Percentiles rank a stretch among this genome's conserved stretches.
Evolutionary conservation across 768 basidiomycete species (phyloP).

Genomic region (Tephrocybe rancida): DNA sequence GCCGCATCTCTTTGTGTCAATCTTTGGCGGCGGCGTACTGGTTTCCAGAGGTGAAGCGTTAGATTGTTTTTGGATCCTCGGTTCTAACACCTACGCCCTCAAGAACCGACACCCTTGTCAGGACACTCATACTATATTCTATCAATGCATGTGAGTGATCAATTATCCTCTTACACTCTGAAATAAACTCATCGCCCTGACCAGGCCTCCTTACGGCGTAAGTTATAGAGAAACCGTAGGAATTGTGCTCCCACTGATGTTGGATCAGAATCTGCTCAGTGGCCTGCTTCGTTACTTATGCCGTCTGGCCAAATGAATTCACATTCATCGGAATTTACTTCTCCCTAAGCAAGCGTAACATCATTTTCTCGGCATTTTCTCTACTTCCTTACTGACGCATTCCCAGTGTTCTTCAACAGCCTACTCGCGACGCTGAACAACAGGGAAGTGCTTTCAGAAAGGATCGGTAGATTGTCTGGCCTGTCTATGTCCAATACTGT

Average conservation of each 20-base stretch:
- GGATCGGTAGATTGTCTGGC: conserved; percentile 10
- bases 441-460: conserved; percentile 9
- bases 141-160: conserved; percentile 11
- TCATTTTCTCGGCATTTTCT: neutral
- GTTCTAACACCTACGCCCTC: too few relatives aligned
- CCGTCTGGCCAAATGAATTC: conserved; percentile 19
- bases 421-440: conserved; percentile 20
- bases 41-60: conserved; percentile 10
- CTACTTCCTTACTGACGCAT: neutral
- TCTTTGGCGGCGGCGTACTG: conserved; percentile 2
- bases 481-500: neutral
- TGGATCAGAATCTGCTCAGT: conserved; percentile 3
- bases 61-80: too few relatives aligned
- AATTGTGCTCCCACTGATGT: neutral
- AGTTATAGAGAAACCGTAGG: neutral
- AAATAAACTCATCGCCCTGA: neutral
- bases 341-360: conserved; percentile 16
- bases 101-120: conserved; percentile 10
- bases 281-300: conserved; percentile 16
- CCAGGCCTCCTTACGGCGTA: conserved; percentile 17
- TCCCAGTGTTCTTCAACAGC: conserved; percentile 19
- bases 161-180: neutral
- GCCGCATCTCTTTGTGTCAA: conserved; percentile 11
- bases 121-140: conserved; percentile 10
- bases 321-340: conserved; percentile 21